Evolutionary conservation across 352 stramenopile genomes (phyloP).

Genomic region (Saprolegnia parasitica): DNA sequence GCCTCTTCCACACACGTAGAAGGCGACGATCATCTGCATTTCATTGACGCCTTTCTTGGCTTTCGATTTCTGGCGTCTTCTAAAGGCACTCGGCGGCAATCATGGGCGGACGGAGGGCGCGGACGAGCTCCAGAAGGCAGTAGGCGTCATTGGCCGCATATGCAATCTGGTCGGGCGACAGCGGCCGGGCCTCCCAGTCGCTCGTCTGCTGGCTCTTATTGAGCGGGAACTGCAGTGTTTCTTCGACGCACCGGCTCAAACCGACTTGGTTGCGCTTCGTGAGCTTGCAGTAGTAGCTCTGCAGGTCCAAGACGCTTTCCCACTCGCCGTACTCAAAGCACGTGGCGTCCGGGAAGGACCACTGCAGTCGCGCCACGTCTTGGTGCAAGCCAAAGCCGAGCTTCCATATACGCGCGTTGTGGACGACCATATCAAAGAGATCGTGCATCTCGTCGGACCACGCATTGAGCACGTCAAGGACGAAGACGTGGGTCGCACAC

Average conservation of each 20-base stretch:
- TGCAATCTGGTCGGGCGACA: slow-evolving; percentile 51
- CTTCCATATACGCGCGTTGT: slow-evolving; percentile 46
- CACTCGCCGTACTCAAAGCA: slow-evolving; percentile 53
- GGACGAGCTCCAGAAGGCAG: slow-evolving; percentile 68
- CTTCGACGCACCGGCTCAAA: slow-evolving; percentile 49
- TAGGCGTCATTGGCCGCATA: slow-evolving; percentile 74
- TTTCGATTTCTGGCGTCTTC: background rate
- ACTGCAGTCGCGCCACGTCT: slow-evolving; percentile 61
- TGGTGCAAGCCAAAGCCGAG: slow-evolving; percentile 59
- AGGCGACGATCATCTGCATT: too few relatives aligned
- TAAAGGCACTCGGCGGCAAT: background rate
- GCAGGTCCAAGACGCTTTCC: slow-evolving; percentile 56
- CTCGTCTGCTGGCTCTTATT: slow-evolving; percentile 68
- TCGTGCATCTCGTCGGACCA: slow-evolving; percentile 59
- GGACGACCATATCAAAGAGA: slow-evolving; percentile 58
- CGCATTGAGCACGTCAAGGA: slow-evolving; percentile 58
- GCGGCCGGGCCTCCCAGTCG: slow-evolving; percentile 65
- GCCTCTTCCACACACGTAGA: too few relatives aligned
- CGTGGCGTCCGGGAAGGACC: slow-evolving; percentile 57
- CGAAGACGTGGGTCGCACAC: slow-evolving; percentile 57
- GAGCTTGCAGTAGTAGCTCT: slow-evolving; percentile 7
- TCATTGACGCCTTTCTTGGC: too few relatives aligned
- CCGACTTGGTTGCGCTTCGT: slow-evolving; percentile 34
- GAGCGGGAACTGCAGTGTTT: slow-evolving; percentile 51
- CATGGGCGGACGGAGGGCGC: background rate